Conservation (phyloP, 148 eudicot genomes). For the Rhododendron ovatum region DNA sequence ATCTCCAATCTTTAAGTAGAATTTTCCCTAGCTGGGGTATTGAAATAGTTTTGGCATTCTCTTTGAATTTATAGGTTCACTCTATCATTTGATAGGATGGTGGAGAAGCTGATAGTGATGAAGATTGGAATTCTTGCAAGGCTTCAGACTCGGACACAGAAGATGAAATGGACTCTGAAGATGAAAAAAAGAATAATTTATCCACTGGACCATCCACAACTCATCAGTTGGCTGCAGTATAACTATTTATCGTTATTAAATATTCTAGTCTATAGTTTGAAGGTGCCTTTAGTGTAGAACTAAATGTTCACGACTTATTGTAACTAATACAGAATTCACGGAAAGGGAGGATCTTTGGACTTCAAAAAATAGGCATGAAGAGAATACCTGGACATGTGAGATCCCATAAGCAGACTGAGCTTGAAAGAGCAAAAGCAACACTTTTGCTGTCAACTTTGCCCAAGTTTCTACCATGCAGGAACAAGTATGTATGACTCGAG, state of each 20-base stretch:
- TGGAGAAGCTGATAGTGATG: conserved; percentile 57
- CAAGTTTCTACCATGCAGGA: conserved; percentile 87
- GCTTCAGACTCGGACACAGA: conserved; percentile 55
- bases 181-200: conserved; percentile 46
- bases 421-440: conserved; percentile 89
- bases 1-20: background rate
- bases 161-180: conserved; percentile 67
- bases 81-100: conserved; percentile 49
- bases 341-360: conserved; percentile 75
- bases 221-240: conserved; percentile 82
- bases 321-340: conserved; percentile 56
- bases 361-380: conserved; percentile 84
- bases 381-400: conserved; percentile 82
- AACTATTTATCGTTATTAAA: conserved; percentile 2
- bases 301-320: background rate
- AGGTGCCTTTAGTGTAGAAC: conserved; percentile 8
- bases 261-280: background rate
- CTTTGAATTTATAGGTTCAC: conserved; percentile 14
- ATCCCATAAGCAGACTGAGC: conserved; percentile 84
- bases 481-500: conserved; percentile 51
- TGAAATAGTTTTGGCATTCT: background rate
- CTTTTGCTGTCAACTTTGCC: conserved; percentile 86
- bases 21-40: background rate
- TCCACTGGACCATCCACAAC: conserved; percentile 31
- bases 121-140: conserved; percentile 56